Conservation (phyloP, 805 yeast species). For the Saturnispora mendoncae region DNA sequence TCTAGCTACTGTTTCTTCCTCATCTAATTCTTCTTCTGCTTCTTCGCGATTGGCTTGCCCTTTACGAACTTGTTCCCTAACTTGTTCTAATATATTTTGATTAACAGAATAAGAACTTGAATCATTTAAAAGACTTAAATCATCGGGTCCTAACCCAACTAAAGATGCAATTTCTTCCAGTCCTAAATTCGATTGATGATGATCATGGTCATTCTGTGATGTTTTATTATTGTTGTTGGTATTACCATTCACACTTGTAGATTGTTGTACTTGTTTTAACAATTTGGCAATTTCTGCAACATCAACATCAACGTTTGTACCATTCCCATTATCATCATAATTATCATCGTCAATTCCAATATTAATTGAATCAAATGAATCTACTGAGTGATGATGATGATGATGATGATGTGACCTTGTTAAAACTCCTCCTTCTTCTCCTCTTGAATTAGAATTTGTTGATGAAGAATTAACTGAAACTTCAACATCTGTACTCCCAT, state of each 20-base stretch:
- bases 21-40: not conserved
- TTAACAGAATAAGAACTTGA: slow-evolving; percentile 1
- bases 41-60: slow-evolving; percentile 2
- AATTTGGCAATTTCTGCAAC: slow-evolving; percentile 15
- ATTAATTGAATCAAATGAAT: slow-evolving; percentile 7
- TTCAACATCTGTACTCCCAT: not conserved
- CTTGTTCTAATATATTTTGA: slow-evolving; percentile 10
- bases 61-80: slow-evolving; percentile 8
- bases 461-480: not conserved
- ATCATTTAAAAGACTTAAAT: slow-evolving; percentile 4
- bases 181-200: not conserved
- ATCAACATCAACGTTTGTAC: slow-evolving; percentile 8
- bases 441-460: too few relatives aligned
- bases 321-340: not conserved
- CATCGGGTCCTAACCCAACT: slow-evolving; percentile 6
- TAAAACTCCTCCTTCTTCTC: too few relatives aligned
- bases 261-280: slow-evolving; percentile 14
- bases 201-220: too few relatives aligned
- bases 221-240: not conserved
- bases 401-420: not conserved
- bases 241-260: slow-evolving; percentile 2
- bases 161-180: slow-evolving; percentile 6
- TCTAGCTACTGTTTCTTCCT: not conserved
- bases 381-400: not conserved
- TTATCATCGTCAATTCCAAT: slow-evolving; percentile 3